A percentile compares a stretch with the other conserved stretches of the same genome.
phyloP scores from a whole-genome alignment of 2,329 filamentous ascomycete genomes.

The Plectosphaerella plurivora region DNA sequence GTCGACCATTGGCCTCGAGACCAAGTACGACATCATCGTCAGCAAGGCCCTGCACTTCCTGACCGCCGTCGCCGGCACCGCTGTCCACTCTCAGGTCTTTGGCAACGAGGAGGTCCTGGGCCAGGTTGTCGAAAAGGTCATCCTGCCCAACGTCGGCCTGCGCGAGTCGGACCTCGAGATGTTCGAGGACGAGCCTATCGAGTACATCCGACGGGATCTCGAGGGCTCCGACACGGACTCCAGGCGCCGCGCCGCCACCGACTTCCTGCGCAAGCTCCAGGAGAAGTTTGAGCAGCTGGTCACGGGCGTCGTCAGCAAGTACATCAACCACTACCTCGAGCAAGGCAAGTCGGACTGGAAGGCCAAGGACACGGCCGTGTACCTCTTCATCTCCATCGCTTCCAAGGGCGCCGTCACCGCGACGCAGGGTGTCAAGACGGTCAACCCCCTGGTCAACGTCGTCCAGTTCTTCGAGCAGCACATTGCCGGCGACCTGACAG shows the following conservation, averaged over 20 bases:
- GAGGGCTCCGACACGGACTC: constrained; percentile 97
- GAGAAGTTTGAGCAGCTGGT: constrained; percentile 84
- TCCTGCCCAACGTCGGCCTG: constrained; percentile 86
- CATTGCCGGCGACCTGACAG: constrained; percentile 81
- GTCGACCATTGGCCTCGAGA: constrained; percentile 79
- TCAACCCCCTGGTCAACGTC: constrained; percentile 83
- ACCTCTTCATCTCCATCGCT: constrained; percentile 90
- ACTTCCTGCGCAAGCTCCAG: constrained; percentile 86
- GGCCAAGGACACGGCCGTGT: constrained; percentile 96
- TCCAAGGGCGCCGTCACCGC: constrained; percentile 86
- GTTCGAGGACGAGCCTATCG: constrained; percentile 98
- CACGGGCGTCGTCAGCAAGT: constrained; percentile 80
- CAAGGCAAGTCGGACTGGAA: constrained; percentile 87
- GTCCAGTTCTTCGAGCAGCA: constrained; percentile 93
- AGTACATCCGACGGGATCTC: constrained; percentile 91
- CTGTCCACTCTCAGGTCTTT: constrained; percentile 78
- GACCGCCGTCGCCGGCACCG: constrained; percentile 77
- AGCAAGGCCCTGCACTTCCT: constrained; percentile 94
- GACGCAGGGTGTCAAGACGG: constrained; percentile 83
- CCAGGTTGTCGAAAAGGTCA: constrained; percentile 92
- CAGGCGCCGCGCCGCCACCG: constrained; percentile 83
- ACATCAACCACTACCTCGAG: constrained; percentile 81
- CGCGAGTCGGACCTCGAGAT: constrained; percentile 92
- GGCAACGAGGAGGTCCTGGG: constrained; percentile 74
- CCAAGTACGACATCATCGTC: constrained; percentile 90